These are phyloP conservation scores for Hanseniaspora vineae DNA, from an alignment of 805 yeast genomes.

Conservation along the genomic window DNA sequence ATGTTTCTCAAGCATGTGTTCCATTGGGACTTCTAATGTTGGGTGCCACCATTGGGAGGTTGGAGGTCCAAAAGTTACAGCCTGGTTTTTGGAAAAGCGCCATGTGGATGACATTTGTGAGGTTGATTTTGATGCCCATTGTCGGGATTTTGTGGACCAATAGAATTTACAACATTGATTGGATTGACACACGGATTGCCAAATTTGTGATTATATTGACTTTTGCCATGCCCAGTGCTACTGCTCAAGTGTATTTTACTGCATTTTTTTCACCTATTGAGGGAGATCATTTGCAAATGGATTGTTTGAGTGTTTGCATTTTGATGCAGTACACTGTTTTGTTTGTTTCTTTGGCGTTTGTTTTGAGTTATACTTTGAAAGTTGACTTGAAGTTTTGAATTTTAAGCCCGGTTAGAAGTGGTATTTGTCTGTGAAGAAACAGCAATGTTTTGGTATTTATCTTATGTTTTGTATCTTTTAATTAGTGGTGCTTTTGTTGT, in stretches of 20 bases:
- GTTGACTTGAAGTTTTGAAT: slow-evolving; percentile 16
- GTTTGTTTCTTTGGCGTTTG: slow-evolving; percentile 55
- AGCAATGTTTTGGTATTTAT: too few relatives aligned
- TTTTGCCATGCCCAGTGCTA: slow-evolving; percentile 78
- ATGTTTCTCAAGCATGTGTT: slow-evolving; percentile 78
- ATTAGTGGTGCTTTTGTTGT: too few relatives aligned
- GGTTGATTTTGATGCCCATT: slow-evolving; percentile 64
- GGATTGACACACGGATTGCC: slow-evolving; percentile 48
- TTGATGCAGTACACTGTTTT: slow-evolving; percentile 54
- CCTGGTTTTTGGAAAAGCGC: slow-evolving; percentile 51
- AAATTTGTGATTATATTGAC: slow-evolving; percentile 63
- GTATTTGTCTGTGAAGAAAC: too few relatives aligned
- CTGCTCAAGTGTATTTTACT: slow-evolving; percentile 77
- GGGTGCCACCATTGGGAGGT: slow-evolving; percentile 80
- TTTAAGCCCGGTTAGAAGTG: too few relatives aligned
- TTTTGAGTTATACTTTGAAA: slow-evolving; percentile 43
- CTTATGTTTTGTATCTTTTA: too few relatives aligned
- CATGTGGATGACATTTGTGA: slow-evolving; percentile 37
- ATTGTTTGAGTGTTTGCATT: slow-evolving; percentile 61
- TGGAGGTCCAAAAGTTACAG: slow-evolving; percentile 47
- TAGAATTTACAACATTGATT: slow-evolving; percentile 45
- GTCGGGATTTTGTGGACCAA: slow-evolving; percentile 60
- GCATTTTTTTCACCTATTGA: slow-evolving; percentile 71
- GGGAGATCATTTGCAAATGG: slow-evolving; percentile 47
- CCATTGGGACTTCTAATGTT: slow-evolving; percentile 73